Evolutionary conservation across 306 rosid species (phyloP).

Genomic region (Casuarina equisetifolia): DNA sequence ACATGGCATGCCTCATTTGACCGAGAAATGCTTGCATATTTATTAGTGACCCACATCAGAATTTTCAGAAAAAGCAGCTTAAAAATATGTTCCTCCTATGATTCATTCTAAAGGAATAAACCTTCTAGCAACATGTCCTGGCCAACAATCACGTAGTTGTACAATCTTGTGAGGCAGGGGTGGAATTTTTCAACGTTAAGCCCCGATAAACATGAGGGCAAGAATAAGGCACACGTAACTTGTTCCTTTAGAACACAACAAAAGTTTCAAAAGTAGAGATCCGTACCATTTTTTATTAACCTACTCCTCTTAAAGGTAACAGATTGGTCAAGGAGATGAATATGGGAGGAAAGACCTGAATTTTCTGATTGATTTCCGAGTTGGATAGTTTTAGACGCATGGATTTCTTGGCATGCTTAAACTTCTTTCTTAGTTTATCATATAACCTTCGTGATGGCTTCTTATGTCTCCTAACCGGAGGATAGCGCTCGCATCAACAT

Average conservation of each 20-base stretch:
- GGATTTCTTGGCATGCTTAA: not conserved
- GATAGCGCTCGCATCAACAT: too few species aligned
- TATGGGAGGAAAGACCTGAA: not conserved
- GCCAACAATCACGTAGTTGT: too few species aligned
- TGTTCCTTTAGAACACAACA: not conserved
- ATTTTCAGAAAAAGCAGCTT: too few species aligned
- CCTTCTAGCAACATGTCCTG: too few species aligned
- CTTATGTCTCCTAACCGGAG: not conserved
- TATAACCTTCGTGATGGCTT: not conserved
- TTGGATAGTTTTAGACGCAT: slow-evolving; percentile 8
- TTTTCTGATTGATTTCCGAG: too few species aligned
- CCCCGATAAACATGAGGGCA: not conserved
- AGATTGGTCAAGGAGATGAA: slow-evolving; percentile 1
- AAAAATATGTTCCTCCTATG: too few species aligned
- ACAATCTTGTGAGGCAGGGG: not conserved
- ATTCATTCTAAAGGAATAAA: too few species aligned
- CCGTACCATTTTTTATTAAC: not conserved
- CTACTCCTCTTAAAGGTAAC: not conserved
- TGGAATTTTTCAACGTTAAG: not conserved
- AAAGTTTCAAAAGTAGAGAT: not conserved
- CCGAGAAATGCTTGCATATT: not conserved
- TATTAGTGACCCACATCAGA: too few species aligned
- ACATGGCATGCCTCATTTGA: not conserved
- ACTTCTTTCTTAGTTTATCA: not conserved
- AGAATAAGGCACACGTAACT: too few species aligned